Evolutionary conservation across 208 protist species (phyloP), one percentile per base, ranked within the genome.

Genomic region (Acanthamoeba triangularis): DNA sequence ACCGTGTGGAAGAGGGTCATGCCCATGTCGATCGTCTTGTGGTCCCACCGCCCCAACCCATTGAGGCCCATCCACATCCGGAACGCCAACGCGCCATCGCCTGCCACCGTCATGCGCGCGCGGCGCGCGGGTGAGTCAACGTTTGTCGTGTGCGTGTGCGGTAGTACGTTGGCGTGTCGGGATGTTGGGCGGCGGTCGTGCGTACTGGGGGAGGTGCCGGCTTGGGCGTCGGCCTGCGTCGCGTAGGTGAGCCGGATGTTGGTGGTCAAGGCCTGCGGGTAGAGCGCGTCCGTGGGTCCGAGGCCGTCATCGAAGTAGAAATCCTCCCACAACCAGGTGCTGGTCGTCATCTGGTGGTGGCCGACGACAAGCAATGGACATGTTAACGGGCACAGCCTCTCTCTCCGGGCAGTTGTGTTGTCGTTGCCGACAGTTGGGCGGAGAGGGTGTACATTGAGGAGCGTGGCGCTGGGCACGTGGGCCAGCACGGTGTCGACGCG

Each of bases 1-100:
- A 85, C 41, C 35, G 76, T 85, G 44, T 85, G 76, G 76, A 85
- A 85, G 33, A 85, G 76, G 76, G 76, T 85, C 76, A 85, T 85
- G 41, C 76, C 76, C 76, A 37, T n/a, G 47, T 85, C 76, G 47
- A 85, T 56, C 76, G 47, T 56, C 11, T 85, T 37, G 41, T 30
- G 76, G 44, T 85, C 76, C 76, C 76, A 85, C 76, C 76, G 76
- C 13, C 76, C 76, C 8, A 56, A 30, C n/a, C 76, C 76, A 44
- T 85, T 35, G 76, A 37, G 52, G 47, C 76, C 76, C 76, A 85
- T 85, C 76, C 76, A 85, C 76, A 85, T 85, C 23, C 41, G 76
- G 76, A 85, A 85, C 44, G 30, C n/a, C n/a, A 56, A 14, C 76
- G 35, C 28, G 41, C 76, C 76, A 5, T 25, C 5, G n/a, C 13